A percentile compares a stretch with the other conserved stretches of the same genome.
These are phyloP conservation scores for Mycena rosella DNA, from an alignment of 768 basidiomycete genomes.

Conservation along the genomic window DNA sequence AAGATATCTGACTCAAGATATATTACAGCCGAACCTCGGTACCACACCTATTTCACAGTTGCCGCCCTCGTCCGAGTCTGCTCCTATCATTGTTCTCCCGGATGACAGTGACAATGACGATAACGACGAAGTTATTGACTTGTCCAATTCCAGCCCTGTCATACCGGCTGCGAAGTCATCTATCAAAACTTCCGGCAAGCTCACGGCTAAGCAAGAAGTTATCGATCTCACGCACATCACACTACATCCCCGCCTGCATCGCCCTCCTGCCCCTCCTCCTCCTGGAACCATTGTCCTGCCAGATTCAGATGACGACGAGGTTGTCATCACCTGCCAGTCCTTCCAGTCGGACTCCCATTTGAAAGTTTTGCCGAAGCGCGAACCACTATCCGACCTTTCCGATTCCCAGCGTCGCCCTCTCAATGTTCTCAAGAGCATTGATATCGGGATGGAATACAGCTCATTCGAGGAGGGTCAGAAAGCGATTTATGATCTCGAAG, in stretches of 20 bases:
- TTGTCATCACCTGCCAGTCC: not conserved
- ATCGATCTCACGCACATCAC: not conserved
- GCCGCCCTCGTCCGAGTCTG: no score
- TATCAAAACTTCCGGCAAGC: not conserved
- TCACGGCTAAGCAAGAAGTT: not conserved
- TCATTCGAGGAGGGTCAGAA: conserved; percentile 25
- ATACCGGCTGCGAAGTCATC: not conserved
- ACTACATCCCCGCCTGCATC: no score
- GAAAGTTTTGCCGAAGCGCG: not conserved
- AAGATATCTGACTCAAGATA: no score
- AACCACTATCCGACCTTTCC: conserved; percentile 24
- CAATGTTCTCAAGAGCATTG: not conserved
- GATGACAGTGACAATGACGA: not conserved
- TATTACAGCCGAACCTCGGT: no score
- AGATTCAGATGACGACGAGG: not conserved
- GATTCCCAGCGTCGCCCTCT: conserved; percentile 18
- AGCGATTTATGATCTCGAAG: conserved; percentile 30
- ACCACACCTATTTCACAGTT: no score
- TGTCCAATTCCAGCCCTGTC: conserved; percentile 1
- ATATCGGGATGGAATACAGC: conserved; percentile 12
- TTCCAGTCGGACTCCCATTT: no score
- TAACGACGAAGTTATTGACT: conserved; percentile 9
- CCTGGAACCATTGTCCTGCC: conserved; percentile 3
- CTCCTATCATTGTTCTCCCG: not conserved
- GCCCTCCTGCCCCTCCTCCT: not conserved